These are phyloP conservation scores for Cucumis hystrix DNA, from an alignment of 306 rosid genomes.

Conservation along the genomic window DNA sequence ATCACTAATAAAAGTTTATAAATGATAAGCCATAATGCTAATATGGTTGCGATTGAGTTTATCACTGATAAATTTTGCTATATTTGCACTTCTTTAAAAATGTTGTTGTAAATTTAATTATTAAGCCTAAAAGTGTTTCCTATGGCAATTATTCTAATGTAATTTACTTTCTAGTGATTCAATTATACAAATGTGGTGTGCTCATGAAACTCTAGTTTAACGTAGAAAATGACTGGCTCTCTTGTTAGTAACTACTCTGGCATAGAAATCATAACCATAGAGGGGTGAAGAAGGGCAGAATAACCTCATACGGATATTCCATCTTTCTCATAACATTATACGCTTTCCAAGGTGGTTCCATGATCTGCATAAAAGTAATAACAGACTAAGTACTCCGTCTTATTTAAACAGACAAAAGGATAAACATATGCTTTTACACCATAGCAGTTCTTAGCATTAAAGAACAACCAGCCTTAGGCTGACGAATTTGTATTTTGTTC, in stretches of 20 bases:
- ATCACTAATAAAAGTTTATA: too few relatives aligned
- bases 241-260: neutral
- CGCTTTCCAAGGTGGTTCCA: slow-evolving; percentile 96
- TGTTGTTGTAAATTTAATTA: too few relatives aligned
- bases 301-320: slow-evolving; percentile 88
- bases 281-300: slow-evolving; percentile 6
- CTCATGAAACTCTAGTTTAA: neutral
- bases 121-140: too few relatives aligned
- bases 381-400: slow-evolving; percentile 8
- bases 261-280: neutral
- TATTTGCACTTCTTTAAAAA: too few relatives aligned
- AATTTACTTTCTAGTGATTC: neutral
- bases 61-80: too few relatives aligned
- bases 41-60: too few relatives aligned
- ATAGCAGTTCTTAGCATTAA: neutral
- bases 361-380: slow-evolving; percentile 46
- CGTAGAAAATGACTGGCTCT: neutral
- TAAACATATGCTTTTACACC: neutral
- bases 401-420: slow-evolving; percentile 3
- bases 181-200: neutral
- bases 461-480: neutral
- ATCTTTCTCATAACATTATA: slow-evolving; percentile 70
- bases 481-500: neutral
- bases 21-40: too few relatives aligned
- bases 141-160: neutral